These are phyloP conservation scores for Beta vulgaris DNA, from an alignment of 148 eudicot species.

Conservation along the genomic window DNA sequence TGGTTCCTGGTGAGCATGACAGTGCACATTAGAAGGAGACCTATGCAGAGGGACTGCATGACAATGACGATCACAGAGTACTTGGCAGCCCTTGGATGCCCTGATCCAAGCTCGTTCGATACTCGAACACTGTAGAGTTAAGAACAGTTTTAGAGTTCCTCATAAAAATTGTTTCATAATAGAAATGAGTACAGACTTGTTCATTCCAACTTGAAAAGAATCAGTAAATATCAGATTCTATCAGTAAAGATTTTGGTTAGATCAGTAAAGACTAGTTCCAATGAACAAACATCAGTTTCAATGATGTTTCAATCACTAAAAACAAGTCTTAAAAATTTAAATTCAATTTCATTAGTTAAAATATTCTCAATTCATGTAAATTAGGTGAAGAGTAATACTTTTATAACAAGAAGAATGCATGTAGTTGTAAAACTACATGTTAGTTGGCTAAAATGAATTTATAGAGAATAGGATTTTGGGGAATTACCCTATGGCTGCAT, in stretches of 20 bases:
- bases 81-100: slow-evolving; percentile 83
- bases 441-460: background rate
- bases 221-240: no score
- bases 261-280: no score
- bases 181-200: no score
- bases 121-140: slow-evolving; percentile 58
- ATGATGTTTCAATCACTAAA: no score
- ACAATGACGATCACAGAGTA: slow-evolving; percentile 65
- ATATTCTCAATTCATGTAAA: no score
- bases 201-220: no score
- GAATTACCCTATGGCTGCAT: slow-evolving; percentile 81
- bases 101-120: slow-evolving; percentile 90
- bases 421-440: background rate
- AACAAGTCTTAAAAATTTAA: no score
- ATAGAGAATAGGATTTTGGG: background rate
- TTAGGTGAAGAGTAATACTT: no score
- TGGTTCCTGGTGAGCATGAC: slow-evolving; percentile 60
- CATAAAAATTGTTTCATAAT: background rate
- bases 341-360: no score
- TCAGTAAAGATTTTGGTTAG: no score
- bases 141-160: background rate
- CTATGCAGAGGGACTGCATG: slow-evolving; percentile 61
- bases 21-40: slow-evolving; percentile 43
- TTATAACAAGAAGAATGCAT: background rate
- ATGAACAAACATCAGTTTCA: no score